Evolutionary conservation across 2,329 filamentous ascomycete genomes (phyloP).

Genomic region (Myriosclerotinia duriaeana): DNA sequence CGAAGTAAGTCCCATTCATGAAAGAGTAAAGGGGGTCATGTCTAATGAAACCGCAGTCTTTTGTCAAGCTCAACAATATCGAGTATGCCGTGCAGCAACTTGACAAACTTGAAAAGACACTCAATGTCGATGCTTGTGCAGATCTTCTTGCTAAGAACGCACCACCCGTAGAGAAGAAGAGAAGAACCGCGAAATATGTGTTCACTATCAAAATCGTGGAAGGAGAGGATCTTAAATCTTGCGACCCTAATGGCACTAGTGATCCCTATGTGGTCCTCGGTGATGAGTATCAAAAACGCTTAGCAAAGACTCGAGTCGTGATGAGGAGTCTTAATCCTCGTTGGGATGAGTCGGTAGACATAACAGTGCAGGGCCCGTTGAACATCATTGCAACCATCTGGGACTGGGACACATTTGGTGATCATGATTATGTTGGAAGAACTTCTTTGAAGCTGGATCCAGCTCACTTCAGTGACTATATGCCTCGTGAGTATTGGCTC

Average conservation of each 20-base stretch:
- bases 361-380: conserved; percentile 85
- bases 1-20: conserved; percentile 59
- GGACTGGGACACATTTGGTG: conserved; percentile 96
- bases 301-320: conserved; percentile 91
- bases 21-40: conserved; percentile 2
- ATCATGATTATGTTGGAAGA: conserved; percentile 94
- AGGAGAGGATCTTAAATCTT: conserved; percentile 96
- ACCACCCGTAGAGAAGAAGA: conserved; percentile 61
- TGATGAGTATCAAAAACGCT: conserved; percentile 95
- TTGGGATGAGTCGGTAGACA: conserved; percentile 97
- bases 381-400: conserved; percentile 97
- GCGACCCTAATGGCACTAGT: conserved; percentile 88
- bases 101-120: conserved; percentile 82
- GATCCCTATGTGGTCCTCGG: conserved; percentile 97
- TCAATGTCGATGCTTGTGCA: conserved; percentile 90
- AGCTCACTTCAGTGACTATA: conserved; percentile 92
- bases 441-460: conserved; percentile 98
- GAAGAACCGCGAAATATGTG: conserved; percentile 82
- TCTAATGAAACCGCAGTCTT: conserved; percentile 61
- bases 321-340: conserved; percentile 88
- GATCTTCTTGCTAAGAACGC: conserved; percentile 75
- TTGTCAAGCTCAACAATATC: conserved; percentile 97
- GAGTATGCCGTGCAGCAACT: conserved; percentile 92
- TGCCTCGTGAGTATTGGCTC: conserved; percentile 96
- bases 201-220: conserved; percentile 99